Base-by-base conservation (phyloP, 202 grass and related monocot genomes). In the Zizania palustris region DNA sequence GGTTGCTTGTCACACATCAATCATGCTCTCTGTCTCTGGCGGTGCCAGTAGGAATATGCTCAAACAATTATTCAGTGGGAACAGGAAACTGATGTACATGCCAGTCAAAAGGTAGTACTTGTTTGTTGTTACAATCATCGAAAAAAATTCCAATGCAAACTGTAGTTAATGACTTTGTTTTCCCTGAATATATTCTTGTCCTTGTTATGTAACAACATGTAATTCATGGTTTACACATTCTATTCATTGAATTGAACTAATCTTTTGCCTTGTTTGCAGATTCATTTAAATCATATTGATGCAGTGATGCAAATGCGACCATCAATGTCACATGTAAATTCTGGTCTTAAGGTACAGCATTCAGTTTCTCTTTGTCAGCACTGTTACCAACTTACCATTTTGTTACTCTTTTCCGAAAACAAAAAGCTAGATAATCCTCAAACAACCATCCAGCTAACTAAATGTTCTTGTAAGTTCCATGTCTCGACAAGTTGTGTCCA, bases 281-380 rank as follows among this genome's bases (percentile, higher is more conserved):
- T 97, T 72, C 74, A 93, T 86, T 72, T 97, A 64, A 97, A 94
- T 84, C 86, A 77, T 68, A 83, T 97, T 85, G 74, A 97, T 90
- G 84, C 86, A 72, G 80, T 90, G 19, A 77, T 90, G 72, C 91
- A 94, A 73, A 22, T 97, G 66, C 75, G 91, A 49, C 91, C 95
- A 57, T 80, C 85, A 72, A 88, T 85, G 75, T 77, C 60, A 14
- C 67, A 90, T 85, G 7, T 83, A 76, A 55, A 83, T 87, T 61
- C 74, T 77, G 82, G 67, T 22, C 49, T 4, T 73, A 92, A 75
- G 73, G 77, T 71, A 63, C 33, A 66, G 42, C 33, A 42, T 19
- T 19, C 10, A 60, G 60, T 41, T 44, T 12, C 3, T 74, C 16
- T 63, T 53, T 67, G 11, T 71, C 65, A 44, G 20, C 62, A 50